phyloP scores from a whole-genome alignment of 2,329 filamentous ascomycete species.

The Zopfia rhizophila region DNA sequence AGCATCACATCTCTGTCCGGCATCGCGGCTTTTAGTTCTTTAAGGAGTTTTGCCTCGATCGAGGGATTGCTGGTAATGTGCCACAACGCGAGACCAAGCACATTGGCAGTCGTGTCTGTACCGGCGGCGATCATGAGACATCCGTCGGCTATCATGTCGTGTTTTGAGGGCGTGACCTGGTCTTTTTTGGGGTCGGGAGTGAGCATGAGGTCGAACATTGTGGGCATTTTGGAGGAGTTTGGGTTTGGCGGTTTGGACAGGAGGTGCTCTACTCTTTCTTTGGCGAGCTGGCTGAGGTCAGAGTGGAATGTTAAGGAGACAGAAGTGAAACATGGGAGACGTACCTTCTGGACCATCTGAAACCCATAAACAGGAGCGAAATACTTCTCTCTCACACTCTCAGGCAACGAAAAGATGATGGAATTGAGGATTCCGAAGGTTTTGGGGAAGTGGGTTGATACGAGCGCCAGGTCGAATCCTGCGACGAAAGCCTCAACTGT shows the following conservation, averaged over 20 bases:
- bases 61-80: constrained; percentile 20
- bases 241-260: constrained; percentile 3
- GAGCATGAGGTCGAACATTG: constrained; percentile 22
- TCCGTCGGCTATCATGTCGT: constrained; percentile 28
- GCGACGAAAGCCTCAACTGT: constrained; percentile 15
- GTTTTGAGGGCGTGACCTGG: constrained; percentile 16
- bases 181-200: constrained; percentile 15
- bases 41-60: constrained; percentile 12
- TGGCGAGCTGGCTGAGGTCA: too few species aligned
- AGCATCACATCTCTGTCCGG: constrained; percentile 12
- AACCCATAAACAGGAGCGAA: constrained; percentile 21
- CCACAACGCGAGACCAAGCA: constrained; percentile 21
- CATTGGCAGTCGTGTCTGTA: constrained; percentile 25
- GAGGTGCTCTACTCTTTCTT: constrained; percentile 18
- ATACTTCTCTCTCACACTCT: constrained; percentile 9
- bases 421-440: constrained; percentile 13
- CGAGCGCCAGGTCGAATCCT: constrained; percentile 16
- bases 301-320: too few species aligned
- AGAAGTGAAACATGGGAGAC: too few species aligned
- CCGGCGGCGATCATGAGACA: constrained; percentile 29
- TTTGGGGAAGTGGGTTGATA: constrained; percentile 18
- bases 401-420: constrained; percentile 18
- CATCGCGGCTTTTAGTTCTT: constrained; percentile 15
- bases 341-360: constrained; percentile 19
- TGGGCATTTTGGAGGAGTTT: constrained; percentile 1